A percentile compares a stretch with the other conserved stretches of the same genome.
Conservation (phyloP, 805 yeast species). For the Schwanniomyces vanrijiae region DNA sequence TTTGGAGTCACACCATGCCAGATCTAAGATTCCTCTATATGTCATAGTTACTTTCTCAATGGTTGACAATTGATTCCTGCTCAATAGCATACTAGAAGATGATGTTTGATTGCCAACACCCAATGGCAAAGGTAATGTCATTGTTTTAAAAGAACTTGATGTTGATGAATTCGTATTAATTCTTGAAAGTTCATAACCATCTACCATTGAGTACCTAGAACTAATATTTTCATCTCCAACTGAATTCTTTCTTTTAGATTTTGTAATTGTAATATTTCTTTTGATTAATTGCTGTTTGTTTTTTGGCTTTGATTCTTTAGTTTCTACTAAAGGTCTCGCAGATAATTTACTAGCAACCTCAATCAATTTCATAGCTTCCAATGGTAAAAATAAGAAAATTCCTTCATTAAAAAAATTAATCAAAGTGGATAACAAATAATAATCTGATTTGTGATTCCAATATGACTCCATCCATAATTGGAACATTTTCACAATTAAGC, state of each 20-base stretch:
- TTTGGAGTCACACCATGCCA: conserved; percentile 44
- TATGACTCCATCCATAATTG: conserved; percentile 88
- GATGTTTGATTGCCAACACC: conserved; percentile 45
- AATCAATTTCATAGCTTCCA: conserved; percentile 61
- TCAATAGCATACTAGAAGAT: conserved; percentile 37
- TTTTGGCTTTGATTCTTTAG: conserved; percentile 19
- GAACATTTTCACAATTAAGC: conserved; percentile 65
- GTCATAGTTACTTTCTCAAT: conserved; percentile 52
- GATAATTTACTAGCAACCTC: conserved; percentile 64
- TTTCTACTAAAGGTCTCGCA: conserved; percentile 52
- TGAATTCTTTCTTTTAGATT: conserved; percentile 33
- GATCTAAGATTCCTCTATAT: conserved; percentile 53
- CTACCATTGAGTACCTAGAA: conserved; percentile 49
- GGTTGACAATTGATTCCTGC: conserved; percentile 37
- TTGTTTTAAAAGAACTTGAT: conserved; percentile 37
- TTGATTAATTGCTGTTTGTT: conserved; percentile 49
- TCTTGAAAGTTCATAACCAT: conserved; percentile 56
- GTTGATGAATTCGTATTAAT: conserved; percentile 49
- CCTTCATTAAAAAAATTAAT: conserved; percentile 81
- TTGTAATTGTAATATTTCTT: conserved; percentile 45
- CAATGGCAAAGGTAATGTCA: conserved; percentile 42
- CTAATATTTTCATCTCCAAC: conserved; percentile 22
- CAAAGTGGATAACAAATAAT: conserved; percentile 61
- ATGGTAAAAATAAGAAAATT: conserved; percentile 57
- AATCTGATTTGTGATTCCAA: conserved; percentile 72